Evolutionary conservation across 78 protist genomes (phyloP).

Genomic region (Dictyostelium capitatum): DNA sequence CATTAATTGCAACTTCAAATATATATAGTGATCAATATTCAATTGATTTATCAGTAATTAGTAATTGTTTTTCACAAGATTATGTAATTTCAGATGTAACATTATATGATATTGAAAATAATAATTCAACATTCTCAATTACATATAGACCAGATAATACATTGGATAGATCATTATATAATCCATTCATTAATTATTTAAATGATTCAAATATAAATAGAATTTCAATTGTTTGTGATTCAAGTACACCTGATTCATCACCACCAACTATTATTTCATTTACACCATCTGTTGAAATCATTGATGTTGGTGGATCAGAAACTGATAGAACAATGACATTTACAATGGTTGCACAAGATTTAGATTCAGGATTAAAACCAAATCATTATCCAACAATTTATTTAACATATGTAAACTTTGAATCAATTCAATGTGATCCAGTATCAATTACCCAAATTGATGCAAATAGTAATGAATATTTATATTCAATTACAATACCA

Average conservation of each 20-base stretch:
- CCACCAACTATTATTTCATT: background rate
- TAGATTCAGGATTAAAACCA: background rate
- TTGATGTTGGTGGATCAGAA: background rate
- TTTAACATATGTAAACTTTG: background rate
- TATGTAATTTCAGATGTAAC: background rate
- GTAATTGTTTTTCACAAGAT: background rate
- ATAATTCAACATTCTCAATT: background rate
- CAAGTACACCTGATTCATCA: background rate
- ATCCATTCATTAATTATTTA: slow-evolving; percentile 6
- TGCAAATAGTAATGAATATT: no score
- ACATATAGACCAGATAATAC: background rate
- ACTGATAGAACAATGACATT: background rate
- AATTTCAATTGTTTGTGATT: background rate
- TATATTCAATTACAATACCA: background rate
- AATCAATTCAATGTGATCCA: background rate
- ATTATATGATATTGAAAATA: background rate
- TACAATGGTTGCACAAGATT: background rate
- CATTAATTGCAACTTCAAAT: background rate
- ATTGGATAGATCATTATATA: background rate
- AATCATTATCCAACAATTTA: background rate
- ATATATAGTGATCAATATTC: background rate
- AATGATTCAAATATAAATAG: background rate
- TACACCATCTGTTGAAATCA: background rate
- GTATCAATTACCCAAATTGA: background rate
- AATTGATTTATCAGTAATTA: background rate